Base-by-base conservation (phyloP, 2,329 filamentous ascomycete genomes). In the Lomentospora prolificans region DNA sequence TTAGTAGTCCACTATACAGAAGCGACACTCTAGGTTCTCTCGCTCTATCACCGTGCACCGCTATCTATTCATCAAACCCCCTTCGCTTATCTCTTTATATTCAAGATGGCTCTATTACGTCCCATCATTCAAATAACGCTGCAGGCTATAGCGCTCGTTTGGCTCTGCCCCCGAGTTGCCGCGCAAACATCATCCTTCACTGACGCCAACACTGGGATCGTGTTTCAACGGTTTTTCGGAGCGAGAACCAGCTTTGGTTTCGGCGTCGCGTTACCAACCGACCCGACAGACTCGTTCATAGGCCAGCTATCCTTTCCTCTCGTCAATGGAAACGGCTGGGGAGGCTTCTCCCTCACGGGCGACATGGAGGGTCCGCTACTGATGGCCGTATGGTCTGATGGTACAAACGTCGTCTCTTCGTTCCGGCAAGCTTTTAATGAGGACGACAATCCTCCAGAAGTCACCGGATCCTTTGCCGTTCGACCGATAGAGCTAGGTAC, bases 321-420 rank as follows among this genome's bases (percentile, higher is more conserved):
- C 2, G 60, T 59, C 9, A 67, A 69, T 50, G 70, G 72, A 3
- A 67, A 65, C 2, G 75, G 75, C 22, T 77, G 72, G 72, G 72
- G 71, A 46, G 72, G 72, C n/a, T 68, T 72, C 44, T 70, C 67
- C n/a, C 61, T 77, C 14, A 71, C 69, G 0, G 71, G 72, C 3
- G 66, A 69, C 6, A 76, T 78, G 73, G 62, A 72, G 50, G 70
- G 69, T 7, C 71, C 72, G 19, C 67, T 77, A 19, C 65, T 78
- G 27, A 66, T 77, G 7, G 67, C 70, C 0, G 71, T 69, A 3
- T 77, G 74, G 70, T 65, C 75, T 1, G 70, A 74, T 58, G 69
- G 68, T 2, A 63, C 67, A 1, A 64, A 62, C 14, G 66, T 76
- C 6, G 65, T 74, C 53, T 68, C 70, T 3, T 72, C 69, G 0